Evolutionary conservation across 2,329 filamentous ascomycete genomes (phyloP).

Genomic region (Alternaria rosae): DNA sequence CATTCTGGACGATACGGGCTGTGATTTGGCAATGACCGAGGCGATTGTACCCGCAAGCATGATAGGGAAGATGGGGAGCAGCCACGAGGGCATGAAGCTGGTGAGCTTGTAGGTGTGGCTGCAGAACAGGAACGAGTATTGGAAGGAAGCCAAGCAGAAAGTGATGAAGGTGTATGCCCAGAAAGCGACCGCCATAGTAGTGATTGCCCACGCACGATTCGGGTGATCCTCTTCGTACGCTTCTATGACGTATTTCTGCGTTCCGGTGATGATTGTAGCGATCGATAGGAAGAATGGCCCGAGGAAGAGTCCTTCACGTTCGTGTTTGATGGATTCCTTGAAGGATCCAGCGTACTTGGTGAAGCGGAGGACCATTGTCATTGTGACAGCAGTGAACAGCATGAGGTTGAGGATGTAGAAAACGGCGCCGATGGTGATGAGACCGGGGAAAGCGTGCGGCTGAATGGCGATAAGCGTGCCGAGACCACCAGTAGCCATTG

Average conservation of each 20-base stretch:
- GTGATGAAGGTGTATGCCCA: conserved; percentile 55
- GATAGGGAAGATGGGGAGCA: conserved; percentile 75
- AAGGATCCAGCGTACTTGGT: conserved; percentile 54
- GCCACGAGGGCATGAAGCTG: conserved; percentile 77
- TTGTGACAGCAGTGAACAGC: conserved; percentile 50
- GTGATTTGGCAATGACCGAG: conserved; percentile 67
- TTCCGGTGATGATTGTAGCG: conserved; percentile 54
- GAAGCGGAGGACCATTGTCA: conserved; percentile 54
- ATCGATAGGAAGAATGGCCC: conserved; percentile 53
- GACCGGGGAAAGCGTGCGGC: conserved; percentile 57
- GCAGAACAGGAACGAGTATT: conserved; percentile 72
- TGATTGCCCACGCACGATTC: conserved; percentile 52
- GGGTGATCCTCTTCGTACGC: conserved; percentile 46
- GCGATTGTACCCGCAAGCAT: conserved; percentile 78
- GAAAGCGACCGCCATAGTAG: conserved; percentile 51
- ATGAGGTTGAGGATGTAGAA: conserved; percentile 61
- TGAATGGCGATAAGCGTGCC: conserved; percentile 54
- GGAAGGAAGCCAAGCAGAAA: conserved; percentile 51
- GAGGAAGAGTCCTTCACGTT: conserved; percentile 61
- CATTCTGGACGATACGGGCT: conserved; percentile 64
- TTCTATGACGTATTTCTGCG: conserved; percentile 48
- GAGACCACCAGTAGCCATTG: conserved; percentile 59
- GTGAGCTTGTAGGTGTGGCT: conserved; percentile 65
- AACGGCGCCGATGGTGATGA: conserved; percentile 60
- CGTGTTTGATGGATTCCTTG: conserved; percentile 56